Percentiles rank a stretch among this genome's conserved stretches.
Evolutionary conservation across 768 basidiomycete species (phyloP).

Genomic region (Sutorius australiensis): DNA sequence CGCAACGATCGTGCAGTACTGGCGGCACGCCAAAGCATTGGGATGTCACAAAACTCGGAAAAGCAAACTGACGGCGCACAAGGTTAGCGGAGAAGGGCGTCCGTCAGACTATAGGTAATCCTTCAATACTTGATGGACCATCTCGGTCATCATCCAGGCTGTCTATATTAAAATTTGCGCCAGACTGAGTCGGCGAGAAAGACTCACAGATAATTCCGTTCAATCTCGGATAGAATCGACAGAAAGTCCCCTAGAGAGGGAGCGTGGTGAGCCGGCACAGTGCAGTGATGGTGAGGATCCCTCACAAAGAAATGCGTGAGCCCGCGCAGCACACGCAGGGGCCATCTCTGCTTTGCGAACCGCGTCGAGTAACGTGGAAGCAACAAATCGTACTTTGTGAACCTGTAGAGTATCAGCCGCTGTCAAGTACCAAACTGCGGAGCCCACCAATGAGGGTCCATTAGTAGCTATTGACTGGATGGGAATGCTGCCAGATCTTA

Average conservation of each 20-base stretch:
- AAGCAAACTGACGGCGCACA: neutral
- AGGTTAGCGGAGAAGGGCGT: neutral
- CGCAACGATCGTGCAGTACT: neutral
- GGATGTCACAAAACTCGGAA: slow-evolving; percentile 1
- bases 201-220: slow-evolving; percentile 79
- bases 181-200: neutral
- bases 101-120: slow-evolving; percentile 35
- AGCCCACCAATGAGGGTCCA: slow-evolving; percentile 67
- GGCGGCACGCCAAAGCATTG: neutral
- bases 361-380: slow-evolving; percentile 82
- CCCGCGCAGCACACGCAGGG: slow-evolving; percentile 76
- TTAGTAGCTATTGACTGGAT: slow-evolving; percentile 91
- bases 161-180: slow-evolving; percentile 35
- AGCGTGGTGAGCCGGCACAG: slow-evolving; percentile 1
- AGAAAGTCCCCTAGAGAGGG: slow-evolving; percentile 76
- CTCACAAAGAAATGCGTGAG: slow-evolving; percentile 84
- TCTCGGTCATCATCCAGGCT: slow-evolving; percentile 42
- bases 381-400: slow-evolving; percentile 91
- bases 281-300: neutral
- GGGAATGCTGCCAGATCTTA: slow-evolving; percentile 59
- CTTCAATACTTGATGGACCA: slow-evolving; percentile 50
- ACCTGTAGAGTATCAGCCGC: slow-evolving; percentile 44
- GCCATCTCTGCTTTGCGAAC: slow-evolving; percentile 78
- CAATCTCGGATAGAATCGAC: slow-evolving; percentile 87
- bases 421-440: neutral